phyloP scores from a whole-genome alignment of 768 basidiomycete genomes.

The Mycena olivaceomarginata region DNA sequence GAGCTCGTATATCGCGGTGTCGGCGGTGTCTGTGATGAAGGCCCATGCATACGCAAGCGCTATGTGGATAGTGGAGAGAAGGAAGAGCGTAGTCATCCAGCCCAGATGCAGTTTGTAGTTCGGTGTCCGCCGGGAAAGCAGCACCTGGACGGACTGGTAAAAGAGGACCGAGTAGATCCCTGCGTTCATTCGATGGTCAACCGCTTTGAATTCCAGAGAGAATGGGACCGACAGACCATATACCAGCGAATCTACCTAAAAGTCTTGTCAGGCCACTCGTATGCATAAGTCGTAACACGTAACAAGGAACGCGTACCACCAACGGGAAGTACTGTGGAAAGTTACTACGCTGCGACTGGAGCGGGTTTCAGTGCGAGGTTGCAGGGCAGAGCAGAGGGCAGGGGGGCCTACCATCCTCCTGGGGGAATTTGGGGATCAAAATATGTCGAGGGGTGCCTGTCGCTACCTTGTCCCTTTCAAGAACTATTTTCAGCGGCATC shows the following conservation, averaged over 20 bases:
- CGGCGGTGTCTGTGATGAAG: slow-evolving; percentile 22
- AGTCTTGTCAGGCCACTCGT: neutral
- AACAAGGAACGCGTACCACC: neutral
- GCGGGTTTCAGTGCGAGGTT: neutral
- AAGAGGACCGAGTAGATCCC: slow-evolving; percentile 33
- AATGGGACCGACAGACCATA: neutral
- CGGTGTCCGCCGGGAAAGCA: neutral
- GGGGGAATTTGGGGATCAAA: slow-evolving; percentile 10
- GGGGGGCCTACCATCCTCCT: neutral
- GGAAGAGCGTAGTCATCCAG: slow-evolving; percentile 24
- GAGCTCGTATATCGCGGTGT: slow-evolving; percentile 25
- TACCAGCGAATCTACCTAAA: neutral
- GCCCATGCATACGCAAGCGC: slow-evolving; percentile 31
- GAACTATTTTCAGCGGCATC: slow-evolving; percentile 6
- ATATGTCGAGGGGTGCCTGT: neutral
- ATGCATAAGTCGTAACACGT: neutral
- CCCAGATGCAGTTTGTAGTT: slow-evolving; percentile 19
- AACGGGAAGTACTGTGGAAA: slow-evolving; percentile 4
- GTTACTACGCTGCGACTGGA: neutral
- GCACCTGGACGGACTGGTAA: slow-evolving; percentile 20
- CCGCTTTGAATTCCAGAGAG: neutral
- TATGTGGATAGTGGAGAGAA: slow-evolving; percentile 37
- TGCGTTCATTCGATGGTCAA: neutral
- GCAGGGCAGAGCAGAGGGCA: neutral
- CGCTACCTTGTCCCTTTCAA: slow-evolving; percentile 3